Evolutionary conservation across 2,329 filamentous ascomycete genomes (phyloP).

Genomic region (Blumeria graminis): DNA sequence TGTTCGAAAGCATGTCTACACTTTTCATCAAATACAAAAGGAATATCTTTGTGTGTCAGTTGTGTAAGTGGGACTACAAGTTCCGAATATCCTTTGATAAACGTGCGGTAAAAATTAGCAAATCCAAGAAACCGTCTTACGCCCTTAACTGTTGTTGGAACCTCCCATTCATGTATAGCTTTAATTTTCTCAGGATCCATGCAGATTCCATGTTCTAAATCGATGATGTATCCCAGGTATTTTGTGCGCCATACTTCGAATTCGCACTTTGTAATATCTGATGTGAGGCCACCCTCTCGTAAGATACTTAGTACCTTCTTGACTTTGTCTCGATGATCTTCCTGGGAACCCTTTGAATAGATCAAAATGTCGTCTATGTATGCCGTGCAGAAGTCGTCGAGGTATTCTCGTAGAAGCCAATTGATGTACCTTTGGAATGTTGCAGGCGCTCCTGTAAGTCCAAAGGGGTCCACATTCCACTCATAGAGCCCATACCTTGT

Average conservation of each 20-base stretch:
- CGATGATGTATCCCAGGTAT: constrained; percentile 2
- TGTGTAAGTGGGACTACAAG: too few species aligned
- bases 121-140: constrained; percentile 2
- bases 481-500: constrained; percentile 1
- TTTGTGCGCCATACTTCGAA: constrained; percentile 1
- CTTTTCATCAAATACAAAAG: not conserved
- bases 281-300: not conserved
- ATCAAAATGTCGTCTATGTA: constrained; percentile 5
- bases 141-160: constrained; percentile 1
- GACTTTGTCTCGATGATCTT: constrained; percentile 1
- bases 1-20: not conserved
- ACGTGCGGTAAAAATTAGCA: constrained; percentile 4
- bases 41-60: too few species aligned
- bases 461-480: constrained; percentile 2
- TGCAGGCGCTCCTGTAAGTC: not conserved
- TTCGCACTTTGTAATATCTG: constrained; percentile 2
- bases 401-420: constrained; percentile 1
- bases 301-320: constrained; percentile 1
- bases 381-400: constrained; percentile 1
- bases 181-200: constrained; percentile 2
- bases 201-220: not conserved
- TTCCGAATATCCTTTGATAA: constrained; percentile 2
- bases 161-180: constrained; percentile 1
- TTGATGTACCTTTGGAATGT: constrained; percentile 3
- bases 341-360: not conserved